phyloP scores from a whole-genome alignment of 2,329 filamentous ascomycete species.

The Magnaporthiopsis incrustans region DNA sequence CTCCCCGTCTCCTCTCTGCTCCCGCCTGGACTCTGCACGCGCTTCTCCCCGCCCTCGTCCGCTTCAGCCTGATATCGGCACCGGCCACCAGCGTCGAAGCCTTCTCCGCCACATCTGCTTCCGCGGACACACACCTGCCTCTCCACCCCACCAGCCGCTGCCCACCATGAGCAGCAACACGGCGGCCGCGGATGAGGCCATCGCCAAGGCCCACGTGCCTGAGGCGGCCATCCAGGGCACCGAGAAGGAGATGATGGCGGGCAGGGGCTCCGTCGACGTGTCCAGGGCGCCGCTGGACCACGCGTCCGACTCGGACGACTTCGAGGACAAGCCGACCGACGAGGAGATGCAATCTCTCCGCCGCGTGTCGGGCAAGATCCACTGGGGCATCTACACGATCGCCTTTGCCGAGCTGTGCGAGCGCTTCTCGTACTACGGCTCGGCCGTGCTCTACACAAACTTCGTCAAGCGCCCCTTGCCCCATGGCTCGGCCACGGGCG shows the following conservation, averaged over 20 bases:
- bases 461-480: constrained; percentile 53
- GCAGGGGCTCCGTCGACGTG: constrained; percentile 7
- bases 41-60: not conserved
- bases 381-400: constrained; percentile 59
- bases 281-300: not conserved
- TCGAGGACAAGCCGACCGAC: constrained; percentile 38
- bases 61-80: not conserved
- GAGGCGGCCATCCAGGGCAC: constrained; percentile 8
- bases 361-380: constrained; percentile 56
- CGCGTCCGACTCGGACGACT: constrained; percentile 7
- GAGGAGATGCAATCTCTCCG: constrained; percentile 55
- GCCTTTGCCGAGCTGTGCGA: constrained; percentile 69
- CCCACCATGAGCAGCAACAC: constrained; percentile 1
- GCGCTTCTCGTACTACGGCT: constrained; percentile 72
- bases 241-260: constrained; percentile 8
- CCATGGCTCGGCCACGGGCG: constrained; percentile 44
- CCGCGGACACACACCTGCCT: not conserved
- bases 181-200: constrained; percentile 2
- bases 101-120: not conserved
- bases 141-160: not conserved
- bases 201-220: constrained; percentile 8
- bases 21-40: not conserved
- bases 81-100: not conserved
- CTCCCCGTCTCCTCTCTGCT: not conserved
- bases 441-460: constrained; percentile 60